Percentiles rank a stretch among this genome's conserved stretches.
phyloP scores from a whole-genome alignment of 371 early-diverging fungal species.

The Rhizomucor pusillus region DNA sequence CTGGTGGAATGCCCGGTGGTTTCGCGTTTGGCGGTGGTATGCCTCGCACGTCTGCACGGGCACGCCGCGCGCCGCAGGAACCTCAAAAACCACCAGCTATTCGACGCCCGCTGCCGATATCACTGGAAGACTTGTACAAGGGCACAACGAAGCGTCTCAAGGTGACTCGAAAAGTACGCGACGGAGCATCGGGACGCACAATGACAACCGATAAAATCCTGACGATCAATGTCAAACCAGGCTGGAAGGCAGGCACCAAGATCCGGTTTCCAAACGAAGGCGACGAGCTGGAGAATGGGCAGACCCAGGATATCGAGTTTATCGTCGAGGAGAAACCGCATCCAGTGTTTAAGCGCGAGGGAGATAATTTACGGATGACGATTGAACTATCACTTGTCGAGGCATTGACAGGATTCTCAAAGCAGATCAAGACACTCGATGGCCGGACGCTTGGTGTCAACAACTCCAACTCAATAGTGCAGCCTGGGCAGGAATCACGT shows the following conservation, averaged over 20 bases:
- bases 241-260: slow-evolving; percentile 99
- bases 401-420: slow-evolving; percentile 81
- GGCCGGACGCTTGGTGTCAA: slow-evolving; percentile 69
- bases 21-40: slow-evolving; percentile 3
- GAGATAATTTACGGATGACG: slow-evolving; percentile 75
- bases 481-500: slow-evolving; percentile 76
- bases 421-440: slow-evolving; percentile 75
- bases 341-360: slow-evolving; percentile 81
- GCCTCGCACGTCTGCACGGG: not conserved
- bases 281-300: slow-evolving; percentile 82
- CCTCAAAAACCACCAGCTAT: slow-evolving; percentile 59
- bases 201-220: slow-evolving; percentile 79
- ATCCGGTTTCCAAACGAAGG: slow-evolving; percentile 93
- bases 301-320: slow-evolving; percentile 90
- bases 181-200: slow-evolving; percentile 46
- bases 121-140: slow-evolving; percentile 92
- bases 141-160: slow-evolving; percentile 93
- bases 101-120: slow-evolving; percentile 67
- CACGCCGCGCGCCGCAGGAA: slow-evolving; percentile 8
- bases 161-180: slow-evolving; percentile 75
- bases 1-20: slow-evolving; percentile 16
- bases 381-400: slow-evolving; percentile 76
- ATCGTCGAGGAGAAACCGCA: slow-evolving; percentile 96
- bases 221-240: slow-evolving; percentile 88
- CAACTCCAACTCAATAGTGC: slow-evolving; percentile 57